Evolutionary conservation across 2,329 filamentous ascomycete species (phyloP).

Genomic region (Penicillium sp.): DNA sequence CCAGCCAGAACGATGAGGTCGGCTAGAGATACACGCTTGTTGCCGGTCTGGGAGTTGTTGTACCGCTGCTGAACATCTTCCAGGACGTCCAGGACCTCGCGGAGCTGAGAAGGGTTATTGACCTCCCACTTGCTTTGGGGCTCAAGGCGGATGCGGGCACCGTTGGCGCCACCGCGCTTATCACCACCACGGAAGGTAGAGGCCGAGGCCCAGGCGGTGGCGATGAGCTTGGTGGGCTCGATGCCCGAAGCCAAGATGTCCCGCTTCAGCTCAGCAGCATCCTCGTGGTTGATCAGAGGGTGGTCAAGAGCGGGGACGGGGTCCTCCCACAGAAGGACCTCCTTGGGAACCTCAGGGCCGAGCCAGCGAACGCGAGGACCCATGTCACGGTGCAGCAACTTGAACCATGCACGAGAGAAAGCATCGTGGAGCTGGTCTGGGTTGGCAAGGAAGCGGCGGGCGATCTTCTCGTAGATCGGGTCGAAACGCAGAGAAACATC

Average conservation of each 20-base stretch:
- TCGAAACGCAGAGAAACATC: conserved; percentile 69
- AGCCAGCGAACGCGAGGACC: conserved; percentile 66
- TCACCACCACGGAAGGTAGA: conserved; percentile 69
- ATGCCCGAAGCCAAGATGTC: conserved; percentile 61
- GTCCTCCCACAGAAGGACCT: conserved; percentile 70
- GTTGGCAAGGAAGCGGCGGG: conserved; percentile 63
- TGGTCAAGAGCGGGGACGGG: conserved; percentile 59
- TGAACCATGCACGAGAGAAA: conserved; percentile 74
- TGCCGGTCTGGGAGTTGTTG: conserved; percentile 49
- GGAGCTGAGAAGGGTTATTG: conserved; percentile 66
- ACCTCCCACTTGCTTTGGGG: conserved; percentile 68
- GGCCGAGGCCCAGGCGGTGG: conserved; percentile 63
- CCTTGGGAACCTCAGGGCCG: conserved; percentile 66
- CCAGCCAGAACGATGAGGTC: conserved; percentile 75
- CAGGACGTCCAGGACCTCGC: conserved; percentile 56
- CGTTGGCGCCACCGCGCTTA: conserved; percentile 79
- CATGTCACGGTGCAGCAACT: conserved; percentile 75
- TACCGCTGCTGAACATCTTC: conserved; percentile 63
- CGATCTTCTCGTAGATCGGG: conserved; percentile 69
- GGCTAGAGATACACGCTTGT: conserved; percentile 71
- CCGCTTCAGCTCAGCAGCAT: conserved; percentile 63
- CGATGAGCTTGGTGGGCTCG: conserved; percentile 57
- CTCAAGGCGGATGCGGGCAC: conserved; percentile 67
- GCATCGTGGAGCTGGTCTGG: conserved; percentile 63
- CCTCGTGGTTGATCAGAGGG: conserved; percentile 56